Percentiles rank a stretch among this genome's conserved stretches.
Conservation (phyloP, 2,329 filamentous ascomycete species). For the Pseudocercospora fuligena region DNA sequence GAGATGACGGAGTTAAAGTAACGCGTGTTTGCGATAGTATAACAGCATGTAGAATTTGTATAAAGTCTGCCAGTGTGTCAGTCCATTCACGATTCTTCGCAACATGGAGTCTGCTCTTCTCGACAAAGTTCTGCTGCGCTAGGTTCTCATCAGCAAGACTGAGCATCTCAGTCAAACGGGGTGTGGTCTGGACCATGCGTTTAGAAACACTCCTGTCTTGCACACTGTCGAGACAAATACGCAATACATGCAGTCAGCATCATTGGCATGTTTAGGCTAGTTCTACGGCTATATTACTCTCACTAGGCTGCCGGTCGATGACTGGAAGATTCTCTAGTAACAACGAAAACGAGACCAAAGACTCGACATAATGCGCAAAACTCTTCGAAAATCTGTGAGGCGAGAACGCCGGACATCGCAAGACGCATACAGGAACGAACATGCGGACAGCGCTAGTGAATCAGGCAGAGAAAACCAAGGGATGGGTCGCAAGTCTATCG, state of each 20-base stretch:
- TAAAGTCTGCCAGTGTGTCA: neutral
- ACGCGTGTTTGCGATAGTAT: neutral
- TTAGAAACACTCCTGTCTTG: too few species aligned
- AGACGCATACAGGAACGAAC: neutral
- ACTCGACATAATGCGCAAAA: neutral
- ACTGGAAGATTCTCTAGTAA: too few species aligned
- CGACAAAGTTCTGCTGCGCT: too few species aligned
- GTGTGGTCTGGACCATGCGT: too few species aligned
- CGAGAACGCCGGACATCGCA: neutral
- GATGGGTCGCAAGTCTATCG: neutral
- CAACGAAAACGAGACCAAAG: neutral
- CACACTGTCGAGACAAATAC: neutral
- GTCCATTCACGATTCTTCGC: neutral
- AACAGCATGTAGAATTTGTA: slow-evolving; percentile 8
- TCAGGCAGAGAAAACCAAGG: neutral
- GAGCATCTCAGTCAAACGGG: too few species aligned
- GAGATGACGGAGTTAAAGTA: slow-evolving; percentile 56
- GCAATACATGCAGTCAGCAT: neutral
- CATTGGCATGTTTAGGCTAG: too few species aligned
- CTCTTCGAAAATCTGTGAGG: neutral
- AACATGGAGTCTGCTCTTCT: neutral
- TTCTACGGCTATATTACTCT: too few species aligned
- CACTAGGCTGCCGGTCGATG: too few species aligned
- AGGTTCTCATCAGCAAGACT: too few species aligned
- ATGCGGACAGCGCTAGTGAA: neutral